Conservation (phyloP, 2,329 filamentous ascomycete genomes). For the Verticillium nonalfalfae region DNA sequence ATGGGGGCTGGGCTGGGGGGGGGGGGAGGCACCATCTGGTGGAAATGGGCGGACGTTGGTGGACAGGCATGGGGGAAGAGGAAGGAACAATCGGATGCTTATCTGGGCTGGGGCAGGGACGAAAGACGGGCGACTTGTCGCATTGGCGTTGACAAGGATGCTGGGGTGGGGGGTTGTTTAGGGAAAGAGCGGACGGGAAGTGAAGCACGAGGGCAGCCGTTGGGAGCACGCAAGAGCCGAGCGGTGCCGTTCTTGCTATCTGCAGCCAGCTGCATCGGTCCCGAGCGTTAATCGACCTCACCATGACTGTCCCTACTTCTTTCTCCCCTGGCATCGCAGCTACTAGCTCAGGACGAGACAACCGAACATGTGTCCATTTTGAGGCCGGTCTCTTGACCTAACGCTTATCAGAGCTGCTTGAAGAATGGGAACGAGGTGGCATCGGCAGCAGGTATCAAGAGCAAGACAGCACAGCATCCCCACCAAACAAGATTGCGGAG, state of each 20-base stretch:
- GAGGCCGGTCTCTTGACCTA: too few species aligned
- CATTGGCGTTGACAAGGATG: conserved; percentile 8
- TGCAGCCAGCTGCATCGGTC: too few species aligned
- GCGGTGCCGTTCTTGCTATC: not conserved
- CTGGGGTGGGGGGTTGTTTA: not conserved
- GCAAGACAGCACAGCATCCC: not conserved
- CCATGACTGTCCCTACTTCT: too few species aligned
- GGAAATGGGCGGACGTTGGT: not conserved
- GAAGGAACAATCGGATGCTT: conserved; percentile 6
- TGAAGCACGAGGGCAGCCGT: too few species aligned
- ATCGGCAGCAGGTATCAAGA: not conserved
- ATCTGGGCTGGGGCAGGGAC: conserved; percentile 7
- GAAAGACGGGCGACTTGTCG: not conserved
- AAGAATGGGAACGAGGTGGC: not conserved
- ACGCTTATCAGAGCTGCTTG: not conserved
- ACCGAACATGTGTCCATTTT: too few species aligned
- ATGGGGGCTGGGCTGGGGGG: not conserved
- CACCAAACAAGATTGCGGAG: not conserved
- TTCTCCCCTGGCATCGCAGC: too few species aligned
- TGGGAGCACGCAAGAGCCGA: not conserved
- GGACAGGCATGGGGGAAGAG: not conserved
- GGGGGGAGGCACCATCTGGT: not conserved
- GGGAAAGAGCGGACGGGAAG: not conserved
- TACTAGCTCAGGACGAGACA: too few species aligned
- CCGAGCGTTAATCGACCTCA: too few species aligned